Conservation (phyloP, 257 asterid genomes). For the Jaltomata sinuosa region DNA sequence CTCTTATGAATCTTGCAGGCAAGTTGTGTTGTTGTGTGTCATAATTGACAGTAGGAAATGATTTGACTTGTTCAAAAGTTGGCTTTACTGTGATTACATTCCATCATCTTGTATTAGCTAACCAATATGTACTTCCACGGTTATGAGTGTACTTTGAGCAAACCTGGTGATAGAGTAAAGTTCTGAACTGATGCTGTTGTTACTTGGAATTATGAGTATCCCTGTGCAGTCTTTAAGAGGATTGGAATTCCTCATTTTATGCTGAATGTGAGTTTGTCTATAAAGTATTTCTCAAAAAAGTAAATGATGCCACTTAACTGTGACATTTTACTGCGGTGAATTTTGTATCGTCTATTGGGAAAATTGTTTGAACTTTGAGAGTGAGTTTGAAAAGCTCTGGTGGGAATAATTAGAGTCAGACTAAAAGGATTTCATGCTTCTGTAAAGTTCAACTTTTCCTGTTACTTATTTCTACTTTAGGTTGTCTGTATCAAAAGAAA, state of each 20-base stretch:
- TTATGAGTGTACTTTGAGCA: not conserved
- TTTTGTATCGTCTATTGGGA: not conserved
- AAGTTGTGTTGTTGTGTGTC: constrained; percentile 7
- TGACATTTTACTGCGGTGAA: not conserved
- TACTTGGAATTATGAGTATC: not conserved
- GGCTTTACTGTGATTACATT: not conserved
- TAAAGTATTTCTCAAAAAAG: not conserved
- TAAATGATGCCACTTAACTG: not conserved
- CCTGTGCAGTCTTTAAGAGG: not conserved
- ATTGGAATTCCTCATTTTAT: not conserved
- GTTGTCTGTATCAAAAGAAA: not conserved
- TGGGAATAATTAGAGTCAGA: not conserved
- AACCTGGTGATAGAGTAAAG: not conserved
- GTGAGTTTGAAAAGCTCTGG: not conserved
- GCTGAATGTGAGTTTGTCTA: not conserved
- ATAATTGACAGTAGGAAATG: constrained; percentile 5
- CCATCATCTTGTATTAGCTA: not conserved
- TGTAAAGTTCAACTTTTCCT: not conserved
- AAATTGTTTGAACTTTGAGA: not conserved
- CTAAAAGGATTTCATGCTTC: not conserved
- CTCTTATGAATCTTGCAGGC: constrained; percentile 85
- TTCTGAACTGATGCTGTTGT: not conserved
- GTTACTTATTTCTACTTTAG: not conserved
- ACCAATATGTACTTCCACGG: not conserved
- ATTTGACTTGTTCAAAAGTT: not conserved